Evolutionary conservation across 345 rosid genomes (phyloP), one percentile per base, ranked within the genome.

Genomic region (Carallia pectinifolia): DNA sequence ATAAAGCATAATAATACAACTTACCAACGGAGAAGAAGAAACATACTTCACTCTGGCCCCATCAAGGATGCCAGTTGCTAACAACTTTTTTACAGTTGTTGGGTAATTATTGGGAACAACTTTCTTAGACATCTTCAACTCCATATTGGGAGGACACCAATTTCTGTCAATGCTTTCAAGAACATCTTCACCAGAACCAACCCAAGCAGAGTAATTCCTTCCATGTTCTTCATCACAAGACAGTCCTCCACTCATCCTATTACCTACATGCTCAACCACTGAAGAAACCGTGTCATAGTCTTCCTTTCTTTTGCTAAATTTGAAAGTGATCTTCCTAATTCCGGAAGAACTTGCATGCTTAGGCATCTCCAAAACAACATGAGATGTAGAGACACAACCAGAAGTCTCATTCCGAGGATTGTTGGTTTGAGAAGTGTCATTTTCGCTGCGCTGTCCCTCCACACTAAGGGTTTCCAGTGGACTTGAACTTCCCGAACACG

Each of bases 31-130:
- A 8, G 79, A 67, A 10, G 61, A 29, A 65, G 88, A 91, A 71
- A 93, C 66, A 80, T 92, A 95, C 78, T 84, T 92, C 73, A 92
- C 92, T 18, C 80, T 84, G 58, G 96, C 98, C 27, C 98, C 92
- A 69, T 92, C 88, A 36, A 92, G 97, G 44, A 92, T 80, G 64
- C 96, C 90, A 48, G 92, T 86, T 16, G 84, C 83, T 66, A 92
- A 74, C 71, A 95, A 72, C 87, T 86, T 92, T 74, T 89, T 92
- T 33, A 90, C 99, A 74, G 89, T 95, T 31, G 90, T 76, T 33
- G 90, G 97, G 36, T 65, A 87, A 61, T 83, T 78, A 33, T 62
- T 50, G 6, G 90, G 83, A 72, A 86, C 80, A 77, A 85, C 84
- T 85, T 89, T 95, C 86, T 91, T 92, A 69, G 94, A 81, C 88